Evolutionary conservation across 2,329 filamentous ascomycete genomes (phyloP), one percentile per base, ranked within the genome.

Genomic region (Phaeosphaeria sp.): DNA sequence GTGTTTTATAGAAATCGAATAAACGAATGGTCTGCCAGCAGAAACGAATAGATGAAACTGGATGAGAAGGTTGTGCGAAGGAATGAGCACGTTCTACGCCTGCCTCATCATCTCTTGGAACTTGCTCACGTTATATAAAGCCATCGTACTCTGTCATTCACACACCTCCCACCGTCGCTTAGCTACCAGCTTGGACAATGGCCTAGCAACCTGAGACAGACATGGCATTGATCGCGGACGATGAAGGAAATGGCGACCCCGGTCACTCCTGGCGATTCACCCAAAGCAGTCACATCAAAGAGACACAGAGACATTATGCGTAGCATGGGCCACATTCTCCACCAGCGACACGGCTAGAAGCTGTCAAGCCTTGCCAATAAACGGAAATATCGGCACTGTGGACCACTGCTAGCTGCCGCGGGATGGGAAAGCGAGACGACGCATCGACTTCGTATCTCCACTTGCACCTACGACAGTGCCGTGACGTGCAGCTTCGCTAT

Each of bases 1-100:
- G 43, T 50, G 54, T 54, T 59, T 52, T 59, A 25, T 63, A 49
- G 33, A 56, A 53, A 52, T 58, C 17, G 55, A 64, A 65, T 23
- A 58, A 68, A 63, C 50, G 57, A 59, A 55, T 53, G 50, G 60
- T 74, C 69, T 71, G 67, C 72, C 73, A 64, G 72, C 69, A 67
- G 67, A 70, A 58, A 56, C 61, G 60, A 70, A 64, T 47, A 59
- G 65, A 69, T 58, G 58, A 62, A 66, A 66, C 55, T 56, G 59
- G 65, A 64, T 64, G 66, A 71, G 67, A 67, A 71, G 63, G 57
- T 61, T 56, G 50, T 70, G 69, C 72, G 72, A 68, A 71, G 52
- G 62, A 70, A 71, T 71, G 71, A 73, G 72, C 67, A 72, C 68
- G 72, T 70, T 73, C 60, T 64, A 69, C 62, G 71, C 60, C 62